Evolutionary conservation across 345 rosid species (phyloP).

Genomic region (Excoecaria agallocha): DNA sequence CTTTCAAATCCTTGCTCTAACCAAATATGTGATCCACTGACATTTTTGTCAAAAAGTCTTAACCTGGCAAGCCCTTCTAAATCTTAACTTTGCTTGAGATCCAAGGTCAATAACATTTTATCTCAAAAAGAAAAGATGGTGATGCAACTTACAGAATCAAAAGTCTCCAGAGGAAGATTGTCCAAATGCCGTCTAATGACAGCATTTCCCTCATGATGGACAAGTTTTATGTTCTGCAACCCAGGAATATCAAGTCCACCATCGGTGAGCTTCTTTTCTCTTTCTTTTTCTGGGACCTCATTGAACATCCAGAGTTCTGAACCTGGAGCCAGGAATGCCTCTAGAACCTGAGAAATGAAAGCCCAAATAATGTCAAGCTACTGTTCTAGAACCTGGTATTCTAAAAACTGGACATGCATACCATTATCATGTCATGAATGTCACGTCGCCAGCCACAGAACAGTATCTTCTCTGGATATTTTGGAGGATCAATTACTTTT

Average conservation of each 20-base stretch:
- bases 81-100: conserved; percentile 3
- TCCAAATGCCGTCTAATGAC: conserved; percentile 82
- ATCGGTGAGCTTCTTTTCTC: conserved; percentile 74
- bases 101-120: neutral
- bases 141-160: conserved; percentile 83
- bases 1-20: neutral
- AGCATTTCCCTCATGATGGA: conserved; percentile 84
- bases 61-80: conserved; percentile 1
- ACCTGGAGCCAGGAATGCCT: conserved; percentile 84
- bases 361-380: conserved; percentile 8
- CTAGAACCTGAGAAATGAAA: conserved; percentile 57
- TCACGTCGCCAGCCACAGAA: conserved; percentile 98
- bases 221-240: conserved; percentile 63
- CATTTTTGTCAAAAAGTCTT: neutral
- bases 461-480: conserved; percentile 83
- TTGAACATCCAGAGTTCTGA: conserved; percentile 96
- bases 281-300: conserved; percentile 76
- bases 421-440: conserved; percentile 95
- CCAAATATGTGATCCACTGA: neutral
- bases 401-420: conserved; percentile 23
- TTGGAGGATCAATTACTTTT: conserved; percentile 67
- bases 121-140: neutral
- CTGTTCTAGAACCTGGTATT: conserved; percentile 2
- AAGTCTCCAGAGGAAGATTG: conserved; percentile 77
- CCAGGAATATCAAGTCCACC: conserved; percentile 66